Conservation (phyloP, 1,284 basidiomycete genomes). For the Amylostereum areolatum region DNA sequence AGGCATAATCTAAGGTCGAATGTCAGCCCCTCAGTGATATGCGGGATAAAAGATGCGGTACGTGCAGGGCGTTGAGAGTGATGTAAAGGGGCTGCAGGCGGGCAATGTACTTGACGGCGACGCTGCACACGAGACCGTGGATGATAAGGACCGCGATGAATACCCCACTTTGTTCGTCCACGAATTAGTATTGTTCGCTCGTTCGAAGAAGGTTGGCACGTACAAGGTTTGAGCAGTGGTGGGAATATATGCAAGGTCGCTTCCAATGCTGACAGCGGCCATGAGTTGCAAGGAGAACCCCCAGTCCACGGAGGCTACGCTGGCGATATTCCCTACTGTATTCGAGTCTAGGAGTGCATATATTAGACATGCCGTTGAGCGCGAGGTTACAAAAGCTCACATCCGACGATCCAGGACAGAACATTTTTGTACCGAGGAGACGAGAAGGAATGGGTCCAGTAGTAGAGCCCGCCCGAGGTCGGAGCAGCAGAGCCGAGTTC, state of each 20-base stretch:
- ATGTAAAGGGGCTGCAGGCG: conserved; percentile 25
- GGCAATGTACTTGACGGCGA: conserved; percentile 32
- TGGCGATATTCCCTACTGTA: conserved; percentile 31
- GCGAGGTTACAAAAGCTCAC: conserved; percentile 14
- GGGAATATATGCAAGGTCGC: conserved; percentile 22
- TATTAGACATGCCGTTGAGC: no score
- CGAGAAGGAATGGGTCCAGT: conserved; percentile 30
- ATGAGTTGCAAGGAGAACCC: conserved; percentile 31
- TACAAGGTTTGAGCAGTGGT: conserved; percentile 26
- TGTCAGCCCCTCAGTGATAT: background rate
- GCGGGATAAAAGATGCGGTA: background rate
- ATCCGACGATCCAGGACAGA: conserved; percentile 37
- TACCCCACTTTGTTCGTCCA: conserved; percentile 21
- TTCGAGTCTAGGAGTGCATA: conserved; percentile 23
- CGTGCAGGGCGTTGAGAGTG: conserved; percentile 23
- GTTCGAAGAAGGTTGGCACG: conserved; percentile 3
- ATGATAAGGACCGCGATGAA: conserved; percentile 25
- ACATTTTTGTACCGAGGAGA: conserved; percentile 27
- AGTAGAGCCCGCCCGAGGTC: conserved; percentile 10
- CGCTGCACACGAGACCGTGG: conserved; percentile 34
- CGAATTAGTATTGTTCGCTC: background rate
- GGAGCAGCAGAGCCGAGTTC: background rate
- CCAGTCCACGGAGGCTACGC: conserved; percentile 38
- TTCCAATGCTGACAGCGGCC: conserved; percentile 19
- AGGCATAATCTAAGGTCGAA: conserved; percentile 41